phyloP scores from a whole-genome alignment of 257 asterid genomes.

The Plantago major region DNA sequence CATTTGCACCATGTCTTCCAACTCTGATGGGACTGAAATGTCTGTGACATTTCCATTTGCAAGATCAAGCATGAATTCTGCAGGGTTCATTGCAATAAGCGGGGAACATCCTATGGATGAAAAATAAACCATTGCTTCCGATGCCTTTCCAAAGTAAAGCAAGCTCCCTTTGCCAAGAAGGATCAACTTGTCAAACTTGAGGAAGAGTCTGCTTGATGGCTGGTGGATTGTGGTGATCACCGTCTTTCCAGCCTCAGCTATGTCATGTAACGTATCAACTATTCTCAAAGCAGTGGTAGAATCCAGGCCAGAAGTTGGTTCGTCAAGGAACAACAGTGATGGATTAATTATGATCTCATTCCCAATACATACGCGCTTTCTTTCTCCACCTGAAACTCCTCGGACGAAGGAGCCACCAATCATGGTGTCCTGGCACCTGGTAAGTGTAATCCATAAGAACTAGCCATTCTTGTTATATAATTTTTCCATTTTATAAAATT shows the following conservation, averaged over 20 bases:
- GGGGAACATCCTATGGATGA: constrained; percentile 58
- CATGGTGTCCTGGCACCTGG: constrained; percentile 95
- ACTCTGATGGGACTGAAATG: constrained; percentile 49
- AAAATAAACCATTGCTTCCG: constrained; percentile 50
- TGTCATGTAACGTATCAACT: constrained; percentile 69
- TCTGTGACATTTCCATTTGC: constrained; percentile 57
- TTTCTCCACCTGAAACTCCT: constrained; percentile 98
- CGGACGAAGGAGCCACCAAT: constrained; percentile 94
- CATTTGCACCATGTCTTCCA: constrained; percentile 44
- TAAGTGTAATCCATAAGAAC: constrained; percentile 1
- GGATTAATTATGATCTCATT: constrained; percentile 91
- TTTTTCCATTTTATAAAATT: not conserved
- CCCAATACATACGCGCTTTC: constrained; percentile 91
- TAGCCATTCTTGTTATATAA: not conserved
- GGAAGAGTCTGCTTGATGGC: constrained; percentile 62
- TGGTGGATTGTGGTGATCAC: constrained; percentile 60
- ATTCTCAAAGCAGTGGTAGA: constrained; percentile 94
- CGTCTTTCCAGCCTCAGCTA: constrained; percentile 57
- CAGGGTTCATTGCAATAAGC: constrained; percentile 56
- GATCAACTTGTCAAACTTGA: constrained; percentile 53
- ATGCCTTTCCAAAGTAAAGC: constrained; percentile 54
- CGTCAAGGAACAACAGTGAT: constrained; percentile 82
- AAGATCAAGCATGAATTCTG: constrained; percentile 55
- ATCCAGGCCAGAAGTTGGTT: constrained; percentile 96
- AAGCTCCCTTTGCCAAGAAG: constrained; percentile 54